phyloP scores from a whole-genome alignment of 306 rosid genomes.

The Ceratonia siliqua region DNA sequence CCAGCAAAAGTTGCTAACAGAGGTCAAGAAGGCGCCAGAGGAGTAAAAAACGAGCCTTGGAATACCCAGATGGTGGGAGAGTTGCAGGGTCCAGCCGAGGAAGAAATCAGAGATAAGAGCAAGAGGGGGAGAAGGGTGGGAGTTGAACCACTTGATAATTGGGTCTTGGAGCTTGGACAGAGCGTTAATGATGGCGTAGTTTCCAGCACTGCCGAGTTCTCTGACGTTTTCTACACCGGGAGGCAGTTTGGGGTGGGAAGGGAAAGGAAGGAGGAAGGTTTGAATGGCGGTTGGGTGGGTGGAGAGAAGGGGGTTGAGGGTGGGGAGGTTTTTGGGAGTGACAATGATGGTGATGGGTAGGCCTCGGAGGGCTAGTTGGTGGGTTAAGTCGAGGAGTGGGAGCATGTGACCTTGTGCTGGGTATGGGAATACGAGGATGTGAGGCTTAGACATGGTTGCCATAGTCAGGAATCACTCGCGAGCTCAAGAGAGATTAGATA shows the following conservation, averaged over 20 bases:
- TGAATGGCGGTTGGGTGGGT: constrained; percentile 34
- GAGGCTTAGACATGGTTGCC: constrained; percentile 21
- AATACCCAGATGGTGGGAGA: constrained; percentile 39
- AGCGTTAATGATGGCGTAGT: constrained; percentile 30
- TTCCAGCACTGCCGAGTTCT: constrained; percentile 48
- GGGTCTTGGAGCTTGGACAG: constrained; percentile 41
- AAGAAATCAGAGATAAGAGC: constrained; percentile 64
- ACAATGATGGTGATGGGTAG: constrained; percentile 42
- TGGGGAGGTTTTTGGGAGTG: constrained; percentile 53
- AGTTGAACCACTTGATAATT: constrained; percentile 43
- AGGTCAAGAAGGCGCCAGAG: background rate
- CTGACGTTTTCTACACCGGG: constrained; percentile 45
- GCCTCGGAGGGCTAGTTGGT: constrained; percentile 39
- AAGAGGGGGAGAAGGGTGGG: constrained; percentile 53
- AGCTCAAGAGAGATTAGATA: too few relatives aligned
- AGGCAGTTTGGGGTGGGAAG: constrained; percentile 50
- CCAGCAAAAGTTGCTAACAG: constrained; percentile 29
- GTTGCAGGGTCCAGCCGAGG: constrained; percentile 48
- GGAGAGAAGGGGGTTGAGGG: constrained; percentile 41
- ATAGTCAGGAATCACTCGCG: too few relatives aligned
- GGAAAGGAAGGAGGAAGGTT: constrained; percentile 50
- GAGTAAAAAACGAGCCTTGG: constrained; percentile 46
- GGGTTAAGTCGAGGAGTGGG: constrained; percentile 46
- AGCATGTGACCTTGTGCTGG: constrained; percentile 62
- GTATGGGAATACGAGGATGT: constrained; percentile 51